phyloP scores from a whole-genome alignment of 331 rosid species.

The Cydonia oblonga region DNA sequence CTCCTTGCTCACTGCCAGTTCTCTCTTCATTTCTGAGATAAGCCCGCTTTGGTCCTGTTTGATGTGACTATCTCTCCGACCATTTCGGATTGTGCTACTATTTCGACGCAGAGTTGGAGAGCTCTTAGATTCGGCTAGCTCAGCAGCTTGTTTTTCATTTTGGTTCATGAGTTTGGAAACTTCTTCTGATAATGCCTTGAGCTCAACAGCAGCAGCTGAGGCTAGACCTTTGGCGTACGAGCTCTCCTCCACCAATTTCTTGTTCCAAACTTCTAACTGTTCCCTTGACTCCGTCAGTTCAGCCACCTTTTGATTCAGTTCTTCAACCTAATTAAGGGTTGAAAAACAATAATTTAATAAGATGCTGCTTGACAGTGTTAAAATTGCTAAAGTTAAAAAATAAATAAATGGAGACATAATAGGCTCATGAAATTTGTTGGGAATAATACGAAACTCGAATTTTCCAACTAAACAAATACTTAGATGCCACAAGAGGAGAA shows the following conservation, averaged over 20 bases:
- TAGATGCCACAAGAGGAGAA: not conserved
- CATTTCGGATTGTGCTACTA: slow-evolving; percentile 43
- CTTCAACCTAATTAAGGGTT: slow-evolving; percentile 41
- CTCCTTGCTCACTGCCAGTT: slow-evolving; percentile 68
- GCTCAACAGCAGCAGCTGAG: slow-evolving; percentile 98
- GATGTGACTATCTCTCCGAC: slow-evolving; percentile 49
- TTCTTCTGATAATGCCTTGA: slow-evolving; percentile 93
- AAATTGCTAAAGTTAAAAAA: not conserved
- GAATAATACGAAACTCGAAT: not conserved
- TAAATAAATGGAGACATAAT: not conserved
- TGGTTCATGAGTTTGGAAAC: slow-evolving; percentile 89
- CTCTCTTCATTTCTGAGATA: slow-evolving; percentile 60
- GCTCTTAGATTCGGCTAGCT: slow-evolving; percentile 64
- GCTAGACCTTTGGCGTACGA: slow-evolving; percentile 94
- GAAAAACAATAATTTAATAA: slow-evolving; percentile 7
- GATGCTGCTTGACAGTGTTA: not conserved
- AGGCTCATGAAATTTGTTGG: not conserved
- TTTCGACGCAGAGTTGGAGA: slow-evolving; percentile 58
- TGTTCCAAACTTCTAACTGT: slow-evolving; percentile 61
- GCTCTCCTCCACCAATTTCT: slow-evolving; percentile 87
- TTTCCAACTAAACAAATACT: not conserved
- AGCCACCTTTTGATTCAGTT: slow-evolving; percentile 48
- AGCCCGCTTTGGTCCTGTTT: slow-evolving; percentile 55
- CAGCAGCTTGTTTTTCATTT: slow-evolving; percentile 64
- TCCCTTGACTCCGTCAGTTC: slow-evolving; percentile 63